phyloP scores from a whole-genome alignment of 2,329 filamentous ascomycete species.

The Talaromyces sp. region DNA sequence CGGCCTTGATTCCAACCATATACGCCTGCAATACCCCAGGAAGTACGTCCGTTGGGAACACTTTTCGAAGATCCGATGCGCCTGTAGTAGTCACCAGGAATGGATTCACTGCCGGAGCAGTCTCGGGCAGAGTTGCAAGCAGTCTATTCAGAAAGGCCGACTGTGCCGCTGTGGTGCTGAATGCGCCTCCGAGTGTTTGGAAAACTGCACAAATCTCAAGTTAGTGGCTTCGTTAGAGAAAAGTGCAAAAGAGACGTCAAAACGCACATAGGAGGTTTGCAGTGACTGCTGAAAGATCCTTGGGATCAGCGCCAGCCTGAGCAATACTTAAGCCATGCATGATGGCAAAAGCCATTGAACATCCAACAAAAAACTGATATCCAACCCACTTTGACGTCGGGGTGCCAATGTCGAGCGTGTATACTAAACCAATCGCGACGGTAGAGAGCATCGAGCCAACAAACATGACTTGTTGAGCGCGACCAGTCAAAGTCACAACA shows the following conservation, averaged over 20 bases:
- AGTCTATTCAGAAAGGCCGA: constrained; percentile 17
- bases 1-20: constrained; percentile 8
- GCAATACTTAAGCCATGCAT: constrained; percentile 22
- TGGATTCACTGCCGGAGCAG: not conserved
- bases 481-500: constrained; percentile 23
- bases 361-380: constrained; percentile 21
- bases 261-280: constrained; percentile 20
- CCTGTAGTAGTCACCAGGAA: not conserved
- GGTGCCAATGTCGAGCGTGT: constrained; percentile 27
- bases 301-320: constrained; percentile 20
- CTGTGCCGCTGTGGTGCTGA: constrained; percentile 25
- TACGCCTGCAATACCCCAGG: constrained; percentile 7
- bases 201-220: constrained; percentile 15
- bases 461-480: constrained; percentile 23
- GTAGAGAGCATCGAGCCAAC: constrained; percentile 24
- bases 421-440: constrained; percentile 29
- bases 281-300: constrained; percentile 25
- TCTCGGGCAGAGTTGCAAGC: constrained; percentile 16
- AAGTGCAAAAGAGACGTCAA: not conserved
- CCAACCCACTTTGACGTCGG: constrained; percentile 20
- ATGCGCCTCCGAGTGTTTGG: constrained; percentile 27
- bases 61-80: not conserved
- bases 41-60: constrained; percentile 3
- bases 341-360: constrained; percentile 16
- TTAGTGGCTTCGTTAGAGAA: not conserved